phyloP scores from a whole-genome alignment of 352 stramenopile species.

The Globisporangium apiculatum region DNA sequence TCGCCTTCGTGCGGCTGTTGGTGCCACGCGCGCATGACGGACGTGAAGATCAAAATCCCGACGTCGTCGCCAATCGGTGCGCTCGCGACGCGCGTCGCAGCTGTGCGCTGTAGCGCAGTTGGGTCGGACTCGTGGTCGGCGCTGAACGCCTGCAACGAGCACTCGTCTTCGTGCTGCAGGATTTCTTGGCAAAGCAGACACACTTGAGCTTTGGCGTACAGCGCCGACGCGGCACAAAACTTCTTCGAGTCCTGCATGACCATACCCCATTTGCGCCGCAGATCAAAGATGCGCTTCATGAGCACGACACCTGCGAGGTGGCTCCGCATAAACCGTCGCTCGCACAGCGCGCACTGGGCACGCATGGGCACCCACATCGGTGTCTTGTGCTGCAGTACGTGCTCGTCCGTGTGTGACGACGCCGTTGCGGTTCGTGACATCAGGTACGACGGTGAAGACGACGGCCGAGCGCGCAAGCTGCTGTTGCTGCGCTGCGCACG shows the following conservation, averaged over 20 bases:
- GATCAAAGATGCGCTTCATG: constrained; percentile 45
- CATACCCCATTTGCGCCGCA: constrained; percentile 36
- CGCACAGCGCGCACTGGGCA: constrained; percentile 31
- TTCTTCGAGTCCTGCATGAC: constrained; percentile 40
- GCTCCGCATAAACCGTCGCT: constrained; percentile 33
- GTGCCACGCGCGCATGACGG: constrained; percentile 24
- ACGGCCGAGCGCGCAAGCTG: background rate
- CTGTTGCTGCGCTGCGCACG: background rate
- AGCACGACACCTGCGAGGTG: constrained; percentile 32
- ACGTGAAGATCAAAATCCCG: constrained; percentile 27
- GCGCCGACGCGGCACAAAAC: constrained; percentile 22
- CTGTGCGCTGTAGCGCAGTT: background rate
- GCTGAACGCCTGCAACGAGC: constrained; percentile 2
- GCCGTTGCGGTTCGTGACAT: background rate
- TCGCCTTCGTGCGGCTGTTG: constrained; percentile 14
- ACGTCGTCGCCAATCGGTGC: constrained; percentile 13
- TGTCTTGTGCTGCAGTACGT: background rate
- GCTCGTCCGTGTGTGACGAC: background rate
- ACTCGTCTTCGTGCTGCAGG: constrained; percentile 24
- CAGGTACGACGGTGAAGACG: constrained; percentile 8
- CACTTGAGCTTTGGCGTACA: constrained; percentile 33
- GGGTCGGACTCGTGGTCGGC: background rate
- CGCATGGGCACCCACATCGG: constrained; percentile 23
- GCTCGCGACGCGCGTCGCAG: background rate
- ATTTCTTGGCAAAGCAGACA: constrained; percentile 43